Conservation (phyloP, 1,284 basidiomycete genomes). For the Vanrija sp. region DNA sequence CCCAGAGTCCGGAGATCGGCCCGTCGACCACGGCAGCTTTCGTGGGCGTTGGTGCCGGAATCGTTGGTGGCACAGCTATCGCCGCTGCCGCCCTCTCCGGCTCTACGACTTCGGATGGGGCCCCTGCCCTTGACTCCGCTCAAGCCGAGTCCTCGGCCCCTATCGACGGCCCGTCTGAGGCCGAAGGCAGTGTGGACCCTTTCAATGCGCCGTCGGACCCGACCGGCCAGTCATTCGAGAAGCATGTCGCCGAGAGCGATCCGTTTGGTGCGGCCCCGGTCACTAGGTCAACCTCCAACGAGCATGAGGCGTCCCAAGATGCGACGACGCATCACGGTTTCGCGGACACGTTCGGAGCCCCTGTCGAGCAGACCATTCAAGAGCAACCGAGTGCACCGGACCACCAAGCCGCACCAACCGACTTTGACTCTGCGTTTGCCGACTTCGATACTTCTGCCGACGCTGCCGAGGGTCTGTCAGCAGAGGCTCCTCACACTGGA, state of each 20-base stretch:
- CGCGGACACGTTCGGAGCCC: constrained; percentile 33
- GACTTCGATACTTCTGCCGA: constrained; percentile 57
- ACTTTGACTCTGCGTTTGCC: constrained; percentile 48
- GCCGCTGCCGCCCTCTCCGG: constrained; percentile 5
- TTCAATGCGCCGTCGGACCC: too few species aligned
- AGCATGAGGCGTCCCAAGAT: too few species aligned
- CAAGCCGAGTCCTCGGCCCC: too few species aligned
- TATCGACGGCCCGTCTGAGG: too few species aligned
- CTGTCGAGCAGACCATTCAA: neutral
- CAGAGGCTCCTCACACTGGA: neutral
- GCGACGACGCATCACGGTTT: constrained; percentile 23
- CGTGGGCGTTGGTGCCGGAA: constrained; percentile 27
- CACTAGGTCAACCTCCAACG: too few species aligned
- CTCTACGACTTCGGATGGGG: too few species aligned
- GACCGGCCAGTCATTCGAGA: too few species aligned
- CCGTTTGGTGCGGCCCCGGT: too few species aligned
- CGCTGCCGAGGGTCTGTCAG: neutral
- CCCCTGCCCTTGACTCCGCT: too few species aligned
- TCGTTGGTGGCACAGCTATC: neutral
- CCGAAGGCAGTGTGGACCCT: too few species aligned
- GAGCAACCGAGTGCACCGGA: neutral
- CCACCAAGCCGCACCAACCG: constrained; percentile 35
- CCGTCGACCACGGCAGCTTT: constrained; percentile 29
- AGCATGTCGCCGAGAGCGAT: too few species aligned
- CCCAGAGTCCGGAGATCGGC: constrained; percentile 12